These are phyloP conservation scores for Pisolithus microcarpus DNA, from an alignment of 768 basidiomycete genomes.

Conservation along the genomic window DNA sequence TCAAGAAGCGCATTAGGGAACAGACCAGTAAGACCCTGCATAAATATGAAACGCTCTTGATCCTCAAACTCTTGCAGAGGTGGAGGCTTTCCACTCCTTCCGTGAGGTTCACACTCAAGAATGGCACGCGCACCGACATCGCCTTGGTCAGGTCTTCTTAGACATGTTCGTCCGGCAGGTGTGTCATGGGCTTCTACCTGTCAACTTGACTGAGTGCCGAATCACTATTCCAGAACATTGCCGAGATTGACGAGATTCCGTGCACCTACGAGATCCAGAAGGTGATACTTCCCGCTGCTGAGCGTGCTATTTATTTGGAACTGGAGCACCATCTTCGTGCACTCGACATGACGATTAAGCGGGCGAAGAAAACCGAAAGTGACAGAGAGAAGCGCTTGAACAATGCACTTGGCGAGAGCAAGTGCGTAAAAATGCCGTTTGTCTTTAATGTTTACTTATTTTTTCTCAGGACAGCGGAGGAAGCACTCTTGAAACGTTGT, in stretches of 20 bases:
- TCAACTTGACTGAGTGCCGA: conserved; percentile 9
- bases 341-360: conserved; percentile 72
- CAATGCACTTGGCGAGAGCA: conserved; percentile 83
- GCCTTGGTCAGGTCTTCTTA: conserved; percentile 74
- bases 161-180: conserved; percentile 84
- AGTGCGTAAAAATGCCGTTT: conserved; percentile 33
- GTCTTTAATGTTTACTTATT: not conserved
- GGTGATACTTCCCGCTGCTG: conserved; percentile 81
- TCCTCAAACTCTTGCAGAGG: conserved; percentile 43
- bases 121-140: conserved; percentile 87
- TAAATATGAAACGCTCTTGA: not conserved
- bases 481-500: conserved; percentile 90
- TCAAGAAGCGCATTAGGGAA: conserved; percentile 76
- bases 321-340: conserved; percentile 89
- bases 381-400: conserved; percentile 87
- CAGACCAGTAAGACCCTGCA: conserved; percentile 61
- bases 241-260: conserved; percentile 94
- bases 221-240: conserved; percentile 60
- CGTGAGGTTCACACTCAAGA: conserved; percentile 86
- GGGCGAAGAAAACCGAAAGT: conserved; percentile 61
- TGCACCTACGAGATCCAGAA: conserved; percentile 56
- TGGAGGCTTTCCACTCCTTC: conserved; percentile 94
- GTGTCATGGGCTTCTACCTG: conserved; percentile 11
- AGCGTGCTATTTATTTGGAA: conserved; percentile 91
- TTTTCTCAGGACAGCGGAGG: conserved; percentile 66